A percentile compares a stretch with the other conserved stretches of the same genome.
Evolutionary conservation across 1,284 basidiomycete genomes (phyloP).

Genomic region (Leccinum subrobustum): DNA sequence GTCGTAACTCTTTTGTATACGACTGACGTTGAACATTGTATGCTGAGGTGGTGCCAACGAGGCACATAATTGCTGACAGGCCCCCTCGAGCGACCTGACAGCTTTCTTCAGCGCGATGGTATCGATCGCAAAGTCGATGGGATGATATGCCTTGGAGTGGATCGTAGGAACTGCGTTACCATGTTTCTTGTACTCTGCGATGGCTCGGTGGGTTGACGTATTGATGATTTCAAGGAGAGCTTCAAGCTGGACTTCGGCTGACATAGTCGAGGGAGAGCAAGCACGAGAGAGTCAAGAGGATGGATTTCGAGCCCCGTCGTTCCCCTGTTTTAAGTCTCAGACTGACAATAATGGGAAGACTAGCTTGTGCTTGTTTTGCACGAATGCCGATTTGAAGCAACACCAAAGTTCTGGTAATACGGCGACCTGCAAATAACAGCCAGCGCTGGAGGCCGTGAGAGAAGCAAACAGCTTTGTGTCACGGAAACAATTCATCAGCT

Average conservation of each 20-base stretch:
- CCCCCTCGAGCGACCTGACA: conserved; percentile 29
- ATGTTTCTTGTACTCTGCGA: conserved; percentile 29
- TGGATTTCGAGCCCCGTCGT: not conserved
- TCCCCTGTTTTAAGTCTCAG: not conserved
- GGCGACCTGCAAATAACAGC: not conserved
- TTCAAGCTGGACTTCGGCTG: conserved; percentile 25
- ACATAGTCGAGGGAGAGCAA: conserved; percentile 13
- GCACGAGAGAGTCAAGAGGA: not conserved
- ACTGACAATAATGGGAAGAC: not conserved
- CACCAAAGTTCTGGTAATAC: not conserved
- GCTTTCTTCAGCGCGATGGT: conserved; percentile 28
- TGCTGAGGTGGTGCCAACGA: conserved; percentile 32
- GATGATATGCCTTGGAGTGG: conserved; percentile 22
- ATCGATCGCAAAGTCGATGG: conserved; percentile 24
- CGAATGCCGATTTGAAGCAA: not conserved
- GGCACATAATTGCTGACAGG: conserved; percentile 28
- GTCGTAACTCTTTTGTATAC: not conserved
- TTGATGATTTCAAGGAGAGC: not conserved
- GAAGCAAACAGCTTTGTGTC: not conserved
- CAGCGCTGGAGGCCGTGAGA: not conserved
- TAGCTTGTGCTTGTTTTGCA: not conserved
- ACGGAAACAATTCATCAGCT: not conserved
- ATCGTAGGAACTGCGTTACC: conserved; percentile 24
- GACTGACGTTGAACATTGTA: conserved; percentile 29
- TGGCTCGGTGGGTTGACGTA: conserved; percentile 26